phyloP scores from a whole-genome alignment of 169 alveolate genomes.

The Blepharisma undulans region DNA sequence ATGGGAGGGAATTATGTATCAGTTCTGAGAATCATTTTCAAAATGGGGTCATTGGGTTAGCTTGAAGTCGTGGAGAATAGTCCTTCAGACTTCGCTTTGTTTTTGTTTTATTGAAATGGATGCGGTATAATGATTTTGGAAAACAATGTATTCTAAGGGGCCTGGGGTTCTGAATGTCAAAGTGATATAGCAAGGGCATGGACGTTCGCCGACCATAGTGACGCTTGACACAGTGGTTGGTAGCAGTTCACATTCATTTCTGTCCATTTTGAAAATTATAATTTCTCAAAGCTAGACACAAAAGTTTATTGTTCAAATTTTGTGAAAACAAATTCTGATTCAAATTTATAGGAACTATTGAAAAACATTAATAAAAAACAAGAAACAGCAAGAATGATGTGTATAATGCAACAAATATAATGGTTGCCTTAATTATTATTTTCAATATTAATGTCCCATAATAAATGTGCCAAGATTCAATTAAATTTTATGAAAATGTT shows the following conservation, averaged over 20 bases:
- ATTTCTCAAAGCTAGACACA: too few species aligned
- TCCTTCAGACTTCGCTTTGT: slow-evolving; percentile 52
- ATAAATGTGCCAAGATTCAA: too few species aligned
- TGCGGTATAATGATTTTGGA: slow-evolving; percentile 51
- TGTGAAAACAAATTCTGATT: too few species aligned
- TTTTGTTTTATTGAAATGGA: slow-evolving; percentile 53
- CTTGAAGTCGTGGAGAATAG: slow-evolving; percentile 52
- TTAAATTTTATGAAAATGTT: too few species aligned
- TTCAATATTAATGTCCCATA: too few species aligned
- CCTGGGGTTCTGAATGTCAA: not conserved
- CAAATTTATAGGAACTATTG: too few species aligned
- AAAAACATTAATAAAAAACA: too few species aligned
- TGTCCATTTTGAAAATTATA: not conserved
- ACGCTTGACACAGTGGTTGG: not conserved
- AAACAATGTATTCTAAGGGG: slow-evolving; percentile 40
- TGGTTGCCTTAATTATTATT: too few species aligned
- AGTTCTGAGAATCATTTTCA: slow-evolving; percentile 67
- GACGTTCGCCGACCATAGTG: not conserved
- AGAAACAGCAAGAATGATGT: too few species aligned
- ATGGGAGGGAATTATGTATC: slow-evolving; percentile 65
- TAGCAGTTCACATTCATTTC: not conserved
- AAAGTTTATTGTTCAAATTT: too few species aligned
- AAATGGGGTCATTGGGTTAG: slow-evolving; percentile 64
- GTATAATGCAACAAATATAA: too few species aligned
- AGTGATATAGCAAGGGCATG: slow-evolving; percentile 3